Base-by-base conservation (phyloP, 768 basidiomycete genomes). In the Suillus variegatus region DNA sequence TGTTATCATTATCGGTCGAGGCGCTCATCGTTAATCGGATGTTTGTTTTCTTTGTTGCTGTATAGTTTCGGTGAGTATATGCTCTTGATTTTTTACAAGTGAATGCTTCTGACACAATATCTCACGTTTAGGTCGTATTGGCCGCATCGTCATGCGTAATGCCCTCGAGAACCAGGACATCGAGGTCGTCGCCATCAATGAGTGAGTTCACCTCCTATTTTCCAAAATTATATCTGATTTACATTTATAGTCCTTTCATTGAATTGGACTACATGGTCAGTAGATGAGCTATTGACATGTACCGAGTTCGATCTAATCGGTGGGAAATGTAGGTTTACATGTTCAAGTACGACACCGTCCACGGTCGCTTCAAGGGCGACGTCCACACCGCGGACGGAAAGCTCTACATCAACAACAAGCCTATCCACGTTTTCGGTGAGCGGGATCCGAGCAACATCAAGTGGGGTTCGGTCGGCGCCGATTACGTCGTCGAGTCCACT, bases 71-170 rank as follows among this genome's bases (percentile, higher is more conserved):
- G 93, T 93, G 76, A 76, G 90, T 74, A 60, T 20, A 60, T 28
- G 16, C 36, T 22, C 32, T 43, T 58, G 25, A 2, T 25, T 10
- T 44, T n/a, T 0, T n/a, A 4, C 22, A 13, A 49, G 22, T 1
- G 20, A 12, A 0, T 22, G 49, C 64, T 58, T 67, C 13, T 74
- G 56, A 77, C 25, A 49, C 49, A 4, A 54, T 71, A n/a, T 74
- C 47, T 7, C 57, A 38, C 25, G 58, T 13, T 63, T 14, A 76
- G 97, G 97, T 85, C 97, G 97, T 85, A 99, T 99, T 77, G 97
- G 97, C 79, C 97, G 97, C 81, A 97, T 99, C 78, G 97, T 99
- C 70, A 84, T 92, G 80, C 92, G 97, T 72, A 98, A 98, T 85
- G 95, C 96, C 61, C 85, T 97, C 72, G 82, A 87, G 71, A 81